Evolutionary conservation across 2,329 filamentous ascomycete genomes (phyloP).

Genomic region (Calonectria montana): DNA sequence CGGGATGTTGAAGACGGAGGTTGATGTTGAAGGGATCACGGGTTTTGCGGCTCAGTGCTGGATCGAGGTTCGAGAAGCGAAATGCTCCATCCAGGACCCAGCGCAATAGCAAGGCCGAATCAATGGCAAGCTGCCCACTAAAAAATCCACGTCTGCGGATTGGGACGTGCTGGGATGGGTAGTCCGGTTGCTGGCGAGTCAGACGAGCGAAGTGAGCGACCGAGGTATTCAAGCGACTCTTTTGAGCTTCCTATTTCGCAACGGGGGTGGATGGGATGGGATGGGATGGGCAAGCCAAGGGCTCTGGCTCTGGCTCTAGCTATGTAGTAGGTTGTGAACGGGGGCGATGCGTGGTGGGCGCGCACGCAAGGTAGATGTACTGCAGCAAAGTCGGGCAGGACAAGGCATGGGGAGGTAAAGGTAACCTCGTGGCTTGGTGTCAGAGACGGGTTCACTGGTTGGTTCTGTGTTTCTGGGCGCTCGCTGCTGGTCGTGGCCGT

Average conservation of each 20-base stretch:
- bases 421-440: conserved; percentile 19
- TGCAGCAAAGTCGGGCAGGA: conserved; percentile 4
- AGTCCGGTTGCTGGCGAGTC: conserved; percentile 9
- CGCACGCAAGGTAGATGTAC: conserved; percentile 26
- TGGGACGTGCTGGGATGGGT: conserved; percentile 18
- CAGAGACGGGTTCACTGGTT: conserved; percentile 20
- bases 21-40: conserved; percentile 41
- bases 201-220: conserved; percentile 6
- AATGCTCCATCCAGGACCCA: conserved; percentile 43
- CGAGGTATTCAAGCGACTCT: conserved; percentile 8
- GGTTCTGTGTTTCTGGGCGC: conserved; percentile 9
- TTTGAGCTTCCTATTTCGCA: conserved; percentile 7
- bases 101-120: conserved; percentile 22
- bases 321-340: conserved; percentile 10
- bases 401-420: conserved; percentile 7
- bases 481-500: conserved; percentile 10
- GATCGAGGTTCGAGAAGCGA: conserved; percentile 41
- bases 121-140: conserved; percentile 18
- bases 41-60: conserved; percentile 41
- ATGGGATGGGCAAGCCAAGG: conserved; percentile 9
- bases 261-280: neutral
- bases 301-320: conserved; percentile 5
- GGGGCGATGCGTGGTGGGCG: conserved; percentile 14
- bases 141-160: conserved; percentile 15
- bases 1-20: conserved; percentile 14